Evolutionary conservation across 352 stramenopile species (phyloP).

Genomic region (Pythium sp.): DNA sequence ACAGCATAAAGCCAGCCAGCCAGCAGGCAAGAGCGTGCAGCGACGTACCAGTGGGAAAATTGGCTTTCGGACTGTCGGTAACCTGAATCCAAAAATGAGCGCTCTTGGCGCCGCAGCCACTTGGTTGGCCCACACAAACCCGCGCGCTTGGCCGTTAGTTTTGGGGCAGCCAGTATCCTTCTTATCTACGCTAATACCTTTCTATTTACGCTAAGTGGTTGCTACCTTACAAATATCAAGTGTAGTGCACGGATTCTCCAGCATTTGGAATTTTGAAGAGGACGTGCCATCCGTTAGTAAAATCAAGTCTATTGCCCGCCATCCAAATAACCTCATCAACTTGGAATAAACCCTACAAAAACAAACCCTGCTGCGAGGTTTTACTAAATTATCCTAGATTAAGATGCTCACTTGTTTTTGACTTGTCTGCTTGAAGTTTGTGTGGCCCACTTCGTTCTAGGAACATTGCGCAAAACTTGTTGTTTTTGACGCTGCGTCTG

Average conservation of each 20-base stretch:
- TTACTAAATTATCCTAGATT: background rate
- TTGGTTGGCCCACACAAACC: constrained; percentile 9
- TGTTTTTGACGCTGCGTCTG: constrained; percentile 2
- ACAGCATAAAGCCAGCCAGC: constrained; percentile 2
- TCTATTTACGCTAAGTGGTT: background rate
- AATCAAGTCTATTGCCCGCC: background rate
- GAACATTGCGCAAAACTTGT: background rate
- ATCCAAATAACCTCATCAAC: background rate
- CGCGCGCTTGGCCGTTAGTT: background rate
- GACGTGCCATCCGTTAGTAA: background rate
- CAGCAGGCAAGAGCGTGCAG: constrained; percentile 6
- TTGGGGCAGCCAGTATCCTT: background rate
- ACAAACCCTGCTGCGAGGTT: background rate
- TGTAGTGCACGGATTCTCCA: background rate
- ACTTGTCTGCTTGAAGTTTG: background rate
- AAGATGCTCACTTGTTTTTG: background rate
- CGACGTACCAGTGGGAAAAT: constrained; percentile 62
- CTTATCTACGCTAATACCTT: background rate
- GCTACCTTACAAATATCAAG: background rate
- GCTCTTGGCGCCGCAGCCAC: background rate
- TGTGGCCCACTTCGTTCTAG: background rate
- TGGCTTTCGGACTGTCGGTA: constrained; percentile 82
- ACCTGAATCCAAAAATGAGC: constrained; percentile 89
- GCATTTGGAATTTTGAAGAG: background rate
- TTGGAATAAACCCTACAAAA: background rate